These are phyloP conservation scores for Brasenia schreberi DNA, from an alignment of 164 flowering plant species.

Conservation along the genomic window DNA sequence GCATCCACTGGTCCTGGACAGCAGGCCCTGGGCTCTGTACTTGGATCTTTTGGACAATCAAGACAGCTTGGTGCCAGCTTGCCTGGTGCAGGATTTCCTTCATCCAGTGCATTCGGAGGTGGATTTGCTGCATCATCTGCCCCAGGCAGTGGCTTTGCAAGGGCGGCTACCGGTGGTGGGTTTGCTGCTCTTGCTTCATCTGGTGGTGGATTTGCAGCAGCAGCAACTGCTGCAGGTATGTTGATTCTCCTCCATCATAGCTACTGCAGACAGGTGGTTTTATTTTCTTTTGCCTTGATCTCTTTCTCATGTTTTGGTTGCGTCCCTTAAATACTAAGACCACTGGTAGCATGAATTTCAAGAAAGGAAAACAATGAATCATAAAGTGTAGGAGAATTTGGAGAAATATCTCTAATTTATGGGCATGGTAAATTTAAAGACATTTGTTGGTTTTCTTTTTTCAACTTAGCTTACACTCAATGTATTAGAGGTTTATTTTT, in stretches of 20 bases:
- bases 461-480: no score
- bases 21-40: slow-evolving; percentile 80
- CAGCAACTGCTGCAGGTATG: slow-evolving; percentile 12
- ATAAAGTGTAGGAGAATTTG: no score
- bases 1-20: slow-evolving; percentile 62
- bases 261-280: neutral
- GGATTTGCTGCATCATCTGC: slow-evolving; percentile 21
- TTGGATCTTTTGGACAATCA: slow-evolving; percentile 91
- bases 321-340: neutral
- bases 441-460: no score
- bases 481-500: no score
- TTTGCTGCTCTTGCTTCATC: slow-evolving; percentile 9
- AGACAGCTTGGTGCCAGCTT: slow-evolving; percentile 69
- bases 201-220: slow-evolving; percentile 33
- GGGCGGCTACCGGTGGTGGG: slow-evolving; percentile 6
- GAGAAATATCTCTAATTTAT: no score
- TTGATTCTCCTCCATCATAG: neutral
- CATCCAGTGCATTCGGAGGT: slow-evolving; percentile 17
- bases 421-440: no score
- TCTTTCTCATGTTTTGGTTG: neutral
- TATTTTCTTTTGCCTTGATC: neutral
- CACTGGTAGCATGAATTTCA: no score
- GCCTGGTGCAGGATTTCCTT: slow-evolving; percentile 36
- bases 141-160: slow-evolving; percentile 21
- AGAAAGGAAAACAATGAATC: no score